A percentile compares a stretch with the other conserved stretches of the same genome.
Conservation (phyloP, 75 land plant genomes). For the Pinus taeda region DNA sequence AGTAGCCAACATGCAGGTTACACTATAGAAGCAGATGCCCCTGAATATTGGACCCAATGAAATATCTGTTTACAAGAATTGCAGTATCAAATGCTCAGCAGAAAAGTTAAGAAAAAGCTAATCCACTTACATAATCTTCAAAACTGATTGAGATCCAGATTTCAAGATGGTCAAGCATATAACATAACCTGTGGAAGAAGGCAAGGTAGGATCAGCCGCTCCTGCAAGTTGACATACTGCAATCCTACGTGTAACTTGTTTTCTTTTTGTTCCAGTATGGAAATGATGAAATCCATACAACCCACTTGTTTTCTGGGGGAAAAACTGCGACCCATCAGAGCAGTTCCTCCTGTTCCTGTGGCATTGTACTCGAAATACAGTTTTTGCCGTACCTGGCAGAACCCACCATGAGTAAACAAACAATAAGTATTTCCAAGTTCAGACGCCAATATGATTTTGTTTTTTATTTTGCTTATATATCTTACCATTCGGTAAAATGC, state of each 20-base stretch:
- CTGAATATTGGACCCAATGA: conserved; percentile 54
- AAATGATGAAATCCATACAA: neutral
- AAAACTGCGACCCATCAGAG: neutral
- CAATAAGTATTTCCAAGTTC: neutral
- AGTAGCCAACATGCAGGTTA: conserved; percentile 60
- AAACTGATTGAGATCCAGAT: neutral
- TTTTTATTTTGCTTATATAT: neutral
- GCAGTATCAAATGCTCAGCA: neutral
- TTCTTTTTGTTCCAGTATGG: neutral
- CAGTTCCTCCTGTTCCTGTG: neutral
- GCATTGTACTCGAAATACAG: neutral
- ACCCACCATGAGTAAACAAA: neutral
- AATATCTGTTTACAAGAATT: conserved; percentile 37
- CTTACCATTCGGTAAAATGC: neutral
- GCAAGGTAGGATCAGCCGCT: neutral
- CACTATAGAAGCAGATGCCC: conserved; percentile 72
- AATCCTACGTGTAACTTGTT: neutral
- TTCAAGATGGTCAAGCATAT: neutral
- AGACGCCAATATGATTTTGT: neutral
- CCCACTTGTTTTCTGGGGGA: neutral
- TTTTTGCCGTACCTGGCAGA: neutral
- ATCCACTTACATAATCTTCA: neutral
- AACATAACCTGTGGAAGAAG: conserved; percentile 3
- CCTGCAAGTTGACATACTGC: neutral
- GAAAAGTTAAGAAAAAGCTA: neutral